Conservation (phyloP, 192 early-diverging fungal species). For the Thoreauomyces humboldtii region DNA sequence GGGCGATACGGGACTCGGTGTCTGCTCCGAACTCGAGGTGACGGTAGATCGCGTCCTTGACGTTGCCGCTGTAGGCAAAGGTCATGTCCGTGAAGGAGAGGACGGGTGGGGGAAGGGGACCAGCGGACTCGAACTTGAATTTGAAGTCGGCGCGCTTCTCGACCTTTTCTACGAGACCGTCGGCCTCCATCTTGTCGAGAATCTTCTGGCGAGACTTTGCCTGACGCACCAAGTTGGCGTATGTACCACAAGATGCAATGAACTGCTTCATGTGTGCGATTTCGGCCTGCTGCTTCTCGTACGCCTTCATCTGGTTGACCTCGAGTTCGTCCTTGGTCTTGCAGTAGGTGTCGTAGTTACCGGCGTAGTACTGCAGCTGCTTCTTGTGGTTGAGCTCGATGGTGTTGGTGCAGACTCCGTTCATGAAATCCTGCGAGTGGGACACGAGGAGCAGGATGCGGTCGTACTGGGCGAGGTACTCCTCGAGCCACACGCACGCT, state of each 20-base stretch:
- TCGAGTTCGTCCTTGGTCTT: slow-evolving; percentile 93
- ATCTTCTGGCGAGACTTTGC: slow-evolving; percentile 99
- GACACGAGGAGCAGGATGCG: slow-evolving; percentile 86
- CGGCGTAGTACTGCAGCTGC: slow-evolving; percentile 90
- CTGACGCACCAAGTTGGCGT: slow-evolving; percentile 97
- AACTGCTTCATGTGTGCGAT: slow-evolving; percentile 99
- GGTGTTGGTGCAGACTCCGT: slow-evolving; percentile 94
- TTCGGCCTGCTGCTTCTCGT: slow-evolving; percentile 98
- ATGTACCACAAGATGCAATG: slow-evolving; percentile 98
- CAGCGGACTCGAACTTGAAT: slow-evolving; percentile 85
- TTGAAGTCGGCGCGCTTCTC: slow-evolving; percentile 70
- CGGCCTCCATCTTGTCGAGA: slow-evolving; percentile 99
- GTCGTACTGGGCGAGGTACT: slow-evolving; percentile 75
- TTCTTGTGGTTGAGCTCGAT: slow-evolving; percentile 89
- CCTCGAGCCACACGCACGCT: slow-evolving; percentile 83
- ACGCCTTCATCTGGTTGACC: slow-evolving; percentile 99
- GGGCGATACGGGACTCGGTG: slow-evolving; percentile 97
- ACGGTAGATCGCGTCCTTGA: slow-evolving; percentile 81
- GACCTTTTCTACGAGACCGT: slow-evolving; percentile 94
- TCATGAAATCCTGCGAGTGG: slow-evolving; percentile 95
- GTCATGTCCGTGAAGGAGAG: slow-evolving; percentile 87
- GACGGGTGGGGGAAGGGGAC: slow-evolving; percentile 92
- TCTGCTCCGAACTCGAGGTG: slow-evolving; percentile 92
- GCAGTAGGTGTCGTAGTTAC: slow-evolving; percentile 96
- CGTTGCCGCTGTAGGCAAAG: slow-evolving; percentile 87